A percentile compares a stretch with the other conserved stretches of the same genome.
These are phyloP conservation scores for Glaciozyma martinii DNA, from an alignment of 768 basidiomycete genomes.

Conservation along the genomic window DNA sequence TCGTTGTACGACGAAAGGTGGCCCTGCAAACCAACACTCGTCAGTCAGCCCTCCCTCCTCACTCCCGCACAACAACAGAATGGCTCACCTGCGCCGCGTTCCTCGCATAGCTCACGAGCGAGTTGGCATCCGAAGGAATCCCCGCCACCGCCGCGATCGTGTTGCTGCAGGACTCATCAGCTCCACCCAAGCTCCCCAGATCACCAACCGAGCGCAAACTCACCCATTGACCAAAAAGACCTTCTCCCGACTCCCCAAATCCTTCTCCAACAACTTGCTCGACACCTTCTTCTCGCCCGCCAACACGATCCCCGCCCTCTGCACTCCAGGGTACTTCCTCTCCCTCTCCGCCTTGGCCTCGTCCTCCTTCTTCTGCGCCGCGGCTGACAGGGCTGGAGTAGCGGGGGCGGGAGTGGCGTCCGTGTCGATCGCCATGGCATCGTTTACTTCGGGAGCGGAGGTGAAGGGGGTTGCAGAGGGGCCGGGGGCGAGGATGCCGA, in stretches of 20 bases:
- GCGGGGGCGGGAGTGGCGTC: slow-evolving; percentile 8
- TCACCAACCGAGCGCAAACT: slow-evolving; percentile 25
- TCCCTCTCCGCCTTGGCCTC: slow-evolving; percentile 27
- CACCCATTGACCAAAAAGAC: slow-evolving; percentile 80
- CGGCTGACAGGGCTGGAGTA: slow-evolving; percentile 4
- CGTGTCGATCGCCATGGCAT: slow-evolving; percentile 28
- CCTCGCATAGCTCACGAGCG: slow-evolving; percentile 87
- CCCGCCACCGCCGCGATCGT: slow-evolving; percentile 93
- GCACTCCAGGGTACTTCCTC: slow-evolving; percentile 26
- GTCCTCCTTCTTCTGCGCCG: slow-evolving; percentile 31
- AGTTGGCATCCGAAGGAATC: slow-evolving; percentile 93
- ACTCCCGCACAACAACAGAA: no score
- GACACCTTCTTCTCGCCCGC: slow-evolving; percentile 98
- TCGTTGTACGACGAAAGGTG: slow-evolving; percentile 88
- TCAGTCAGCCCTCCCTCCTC: not conserved
- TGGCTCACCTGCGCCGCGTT: slow-evolving; percentile 55
- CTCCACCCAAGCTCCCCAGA: slow-evolving; percentile 36
- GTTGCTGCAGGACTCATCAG: slow-evolving; percentile 51
- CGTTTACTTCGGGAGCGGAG: slow-evolving; percentile 16
- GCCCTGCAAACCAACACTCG: slow-evolving; percentile 46
- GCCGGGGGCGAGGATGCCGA: slow-evolving; percentile 66
- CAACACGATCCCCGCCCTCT: slow-evolving; percentile 75
- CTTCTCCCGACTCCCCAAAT: slow-evolving; percentile 95
- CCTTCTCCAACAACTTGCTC: slow-evolving; percentile 90
- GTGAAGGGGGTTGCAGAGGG: slow-evolving; percentile 32